Evolutionary conservation across 2,329 filamentous ascomycete species (phyloP).

Genomic region (Phoma sp.): DNA sequence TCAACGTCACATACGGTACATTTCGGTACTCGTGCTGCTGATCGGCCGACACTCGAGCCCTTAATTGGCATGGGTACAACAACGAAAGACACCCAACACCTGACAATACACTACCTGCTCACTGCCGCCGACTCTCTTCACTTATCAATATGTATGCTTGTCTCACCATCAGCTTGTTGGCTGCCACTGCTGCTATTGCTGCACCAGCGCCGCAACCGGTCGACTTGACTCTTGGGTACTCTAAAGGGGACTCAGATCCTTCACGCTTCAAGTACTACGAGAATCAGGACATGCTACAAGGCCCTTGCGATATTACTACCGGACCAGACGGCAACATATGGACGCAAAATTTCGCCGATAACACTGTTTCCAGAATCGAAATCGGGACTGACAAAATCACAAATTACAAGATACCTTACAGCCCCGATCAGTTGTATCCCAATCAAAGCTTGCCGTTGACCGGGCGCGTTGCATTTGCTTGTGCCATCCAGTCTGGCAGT

Average conservation of each 20-base stretch:
- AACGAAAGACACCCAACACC: not conserved
- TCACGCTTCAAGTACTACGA: conserved; percentile 14
- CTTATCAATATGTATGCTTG: not conserved
- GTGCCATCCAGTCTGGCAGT: conserved; percentile 13
- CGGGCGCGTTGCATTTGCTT: conserved; percentile 12
- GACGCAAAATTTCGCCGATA: conserved; percentile 18
- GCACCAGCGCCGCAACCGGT: conserved; percentile 12
- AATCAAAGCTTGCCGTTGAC: conserved; percentile 12
- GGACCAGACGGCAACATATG: conserved; percentile 16
- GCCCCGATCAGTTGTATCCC: conserved; percentile 10
- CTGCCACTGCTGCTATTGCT: not conserved
- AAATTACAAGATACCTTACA: conserved; percentile 15
- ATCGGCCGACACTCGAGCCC: not conserved
- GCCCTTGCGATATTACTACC: conserved; percentile 16
- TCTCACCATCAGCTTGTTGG: not conserved
- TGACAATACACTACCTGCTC: not conserved
- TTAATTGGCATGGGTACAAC: not conserved
- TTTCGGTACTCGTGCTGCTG: not conserved
- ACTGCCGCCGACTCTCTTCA: not conserved
- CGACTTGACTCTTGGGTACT: conserved; percentile 11
- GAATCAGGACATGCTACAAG: conserved; percentile 8
- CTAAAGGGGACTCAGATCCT: conserved; percentile 14
- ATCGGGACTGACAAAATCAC: conserved; percentile 12
- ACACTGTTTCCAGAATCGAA: conserved; percentile 16
- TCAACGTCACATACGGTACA: not conserved